Evolutionary conservation across 805 yeast genomes (phyloP).

Genomic region (Pichia nakasei): DNA sequence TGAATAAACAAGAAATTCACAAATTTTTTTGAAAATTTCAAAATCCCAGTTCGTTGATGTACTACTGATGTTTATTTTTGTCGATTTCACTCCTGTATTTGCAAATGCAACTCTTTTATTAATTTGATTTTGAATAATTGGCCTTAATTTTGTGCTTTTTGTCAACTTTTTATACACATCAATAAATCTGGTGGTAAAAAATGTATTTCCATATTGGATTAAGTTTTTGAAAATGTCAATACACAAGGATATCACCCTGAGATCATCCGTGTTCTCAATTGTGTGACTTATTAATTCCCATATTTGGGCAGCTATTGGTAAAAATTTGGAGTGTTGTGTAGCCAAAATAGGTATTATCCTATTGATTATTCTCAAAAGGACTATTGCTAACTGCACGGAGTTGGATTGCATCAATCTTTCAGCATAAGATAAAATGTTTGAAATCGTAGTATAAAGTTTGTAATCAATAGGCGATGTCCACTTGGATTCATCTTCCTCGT

Average conservation of each 20-base stretch:
- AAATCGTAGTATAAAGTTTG: slow-evolving; percentile 47
- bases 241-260: slow-evolving; percentile 24
- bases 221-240: slow-evolving; percentile 21
- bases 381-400: slow-evolving; percentile 35
- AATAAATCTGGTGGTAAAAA: slow-evolving; percentile 37
- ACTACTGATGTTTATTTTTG: slow-evolving; percentile 15
- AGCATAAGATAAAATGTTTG: slow-evolving; percentile 59
- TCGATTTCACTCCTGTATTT: neutral
- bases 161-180: slow-evolving; percentile 28
- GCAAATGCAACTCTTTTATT: neutral
- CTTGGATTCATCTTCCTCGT: slow-evolving; percentile 22
- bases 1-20: slow-evolving; percentile 29
- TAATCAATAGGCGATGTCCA: slow-evolving; percentile 69
- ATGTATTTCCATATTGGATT: slow-evolving; percentile 34
- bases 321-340: slow-evolving; percentile 34
- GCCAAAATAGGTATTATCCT: slow-evolving; percentile 45
- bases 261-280: slow-evolving; percentile 16
- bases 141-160: slow-evolving; percentile 6
- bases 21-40: slow-evolving; percentile 19
- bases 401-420: slow-evolving; percentile 57
- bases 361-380: slow-evolving; percentile 43
- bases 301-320: slow-evolving; percentile 42
- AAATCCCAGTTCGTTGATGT: slow-evolving; percentile 22
- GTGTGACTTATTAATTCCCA: slow-evolving; percentile 39
- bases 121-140: slow-evolving; percentile 11